A percentile compares a stretch with the other conserved stretches of the same genome.
Evolutionary conservation across 2,329 filamentous ascomycete genomes (phyloP).

Genomic region (Cercospora sp.): DNA sequence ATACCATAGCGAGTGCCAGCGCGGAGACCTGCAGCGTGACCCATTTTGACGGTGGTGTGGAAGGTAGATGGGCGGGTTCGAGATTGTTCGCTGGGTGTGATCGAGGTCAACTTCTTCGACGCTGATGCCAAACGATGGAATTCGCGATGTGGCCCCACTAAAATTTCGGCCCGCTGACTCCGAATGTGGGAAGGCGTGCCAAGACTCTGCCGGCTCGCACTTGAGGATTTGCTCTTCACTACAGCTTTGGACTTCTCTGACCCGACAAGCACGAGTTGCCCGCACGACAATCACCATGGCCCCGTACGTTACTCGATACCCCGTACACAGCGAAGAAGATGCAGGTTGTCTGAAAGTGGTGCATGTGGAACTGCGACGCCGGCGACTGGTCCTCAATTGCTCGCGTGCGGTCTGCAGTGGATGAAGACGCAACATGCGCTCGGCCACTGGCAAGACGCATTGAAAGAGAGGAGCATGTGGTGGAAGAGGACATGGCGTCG

Average conservation of each 20-base stretch:
- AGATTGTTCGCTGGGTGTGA: constrained; percentile 14
- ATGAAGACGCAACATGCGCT: background rate
- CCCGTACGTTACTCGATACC: constrained; percentile 25
- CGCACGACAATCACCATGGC: constrained; percentile 30
- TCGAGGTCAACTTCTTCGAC: background rate
- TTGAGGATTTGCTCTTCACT: constrained; percentile 3
- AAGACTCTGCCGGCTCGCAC: background rate
- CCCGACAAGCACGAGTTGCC: constrained; percentile 19
- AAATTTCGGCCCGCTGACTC: background rate
- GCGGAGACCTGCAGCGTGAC: constrained; percentile 54
- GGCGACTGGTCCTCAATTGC: background rate
- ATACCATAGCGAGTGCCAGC: constrained; percentile 47
- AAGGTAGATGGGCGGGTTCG: constrained; percentile 11
- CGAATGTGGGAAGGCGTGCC: background rate
- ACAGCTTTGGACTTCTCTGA: constrained; percentile 12
- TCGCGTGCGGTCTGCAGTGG: background rate
- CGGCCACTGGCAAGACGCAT: background rate
- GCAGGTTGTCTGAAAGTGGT: constrained; percentile 7
- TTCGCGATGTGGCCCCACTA: constrained; percentile 8
- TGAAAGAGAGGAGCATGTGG: background rate
- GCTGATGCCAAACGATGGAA: background rate
- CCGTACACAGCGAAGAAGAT: constrained; percentile 9
- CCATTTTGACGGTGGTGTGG: constrained; percentile 49
- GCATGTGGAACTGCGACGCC: background rate
- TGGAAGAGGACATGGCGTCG: background rate